Evolutionary conservation across 495 filamentous ascomycete genomes (phyloP).

Genomic region (Hypoxylon fragiforme): DNA sequence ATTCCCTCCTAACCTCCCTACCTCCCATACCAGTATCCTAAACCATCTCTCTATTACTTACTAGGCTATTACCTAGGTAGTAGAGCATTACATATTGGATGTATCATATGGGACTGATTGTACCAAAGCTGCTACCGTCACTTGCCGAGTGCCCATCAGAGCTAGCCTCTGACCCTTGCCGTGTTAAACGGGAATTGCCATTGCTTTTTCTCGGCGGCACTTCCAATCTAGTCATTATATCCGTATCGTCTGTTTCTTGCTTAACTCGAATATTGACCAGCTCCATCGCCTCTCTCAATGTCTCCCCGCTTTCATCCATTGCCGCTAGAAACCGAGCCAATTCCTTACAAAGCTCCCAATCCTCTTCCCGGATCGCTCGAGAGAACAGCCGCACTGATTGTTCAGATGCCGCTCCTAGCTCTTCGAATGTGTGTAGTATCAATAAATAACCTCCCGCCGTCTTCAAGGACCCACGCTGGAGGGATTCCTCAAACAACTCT

Average conservation of each 20-base stretch:
- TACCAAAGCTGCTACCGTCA: slow-evolving; percentile 37
- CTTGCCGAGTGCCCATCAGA: slow-evolving; percentile 35
- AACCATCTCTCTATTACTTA: slow-evolving; percentile 1
- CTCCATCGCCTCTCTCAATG: slow-evolving; percentile 75
- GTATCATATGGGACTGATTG: slow-evolving; percentile 34
- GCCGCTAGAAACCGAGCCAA: slow-evolving; percentile 90
- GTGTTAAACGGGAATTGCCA: slow-evolving; percentile 30
- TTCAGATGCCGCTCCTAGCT: slow-evolving; percentile 74
- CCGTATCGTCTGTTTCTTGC: slow-evolving; percentile 41
- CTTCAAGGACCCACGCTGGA: slow-evolving; percentile 82
- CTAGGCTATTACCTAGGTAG: too few relatives aligned
- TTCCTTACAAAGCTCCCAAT: slow-evolving; percentile 98
- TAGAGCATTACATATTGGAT: too few relatives aligned
- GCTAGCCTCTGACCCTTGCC: slow-evolving; percentile 37
- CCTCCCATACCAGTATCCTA: too few relatives aligned
- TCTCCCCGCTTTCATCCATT: slow-evolving; percentile 82
- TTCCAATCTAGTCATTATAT: slow-evolving; percentile 56
- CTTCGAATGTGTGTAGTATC: slow-evolving; percentile 93
- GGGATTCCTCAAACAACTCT: slow-evolving; percentile 87
- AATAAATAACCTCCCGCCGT: slow-evolving; percentile 95
- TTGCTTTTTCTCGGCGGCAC: slow-evolving; percentile 48
- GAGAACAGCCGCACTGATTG: slow-evolving; percentile 81
- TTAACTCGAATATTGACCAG: slow-evolving; percentile 63
- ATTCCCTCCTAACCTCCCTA: not conserved
- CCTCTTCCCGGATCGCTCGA: slow-evolving; percentile 78